Evolutionary conservation across 1,284 basidiomycete species (phyloP).

Genomic region (Afroboletus lepidellus): DNA sequence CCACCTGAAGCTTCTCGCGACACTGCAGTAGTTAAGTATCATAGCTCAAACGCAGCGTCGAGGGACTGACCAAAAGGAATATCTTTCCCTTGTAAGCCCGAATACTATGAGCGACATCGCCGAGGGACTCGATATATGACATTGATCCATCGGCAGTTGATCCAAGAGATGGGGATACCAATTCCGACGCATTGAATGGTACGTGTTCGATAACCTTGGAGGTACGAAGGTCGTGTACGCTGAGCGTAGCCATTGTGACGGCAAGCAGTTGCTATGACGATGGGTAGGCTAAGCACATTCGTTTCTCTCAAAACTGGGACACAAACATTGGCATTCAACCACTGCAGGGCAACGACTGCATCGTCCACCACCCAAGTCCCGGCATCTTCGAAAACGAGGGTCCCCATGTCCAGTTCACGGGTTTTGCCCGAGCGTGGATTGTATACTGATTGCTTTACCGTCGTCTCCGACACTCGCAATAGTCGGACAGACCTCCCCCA

Average conservation of each 20-base stretch:
- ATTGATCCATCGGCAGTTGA: constrained; percentile 47
- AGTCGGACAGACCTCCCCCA: constrained; percentile 75
- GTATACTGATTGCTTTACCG: constrained; percentile 46
- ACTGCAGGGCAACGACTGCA: constrained; percentile 65
- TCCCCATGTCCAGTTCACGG: constrained; percentile 58
- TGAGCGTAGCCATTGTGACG: constrained; percentile 57
- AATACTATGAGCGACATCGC: constrained; percentile 71
- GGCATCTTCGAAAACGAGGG: constrained; percentile 56
- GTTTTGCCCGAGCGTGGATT: constrained; percentile 62
- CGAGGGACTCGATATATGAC: constrained; percentile 49
- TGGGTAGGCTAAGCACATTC: constrained; percentile 10
- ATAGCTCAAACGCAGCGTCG: neutral
- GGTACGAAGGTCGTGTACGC: constrained; percentile 68
- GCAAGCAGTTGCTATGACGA: constrained; percentile 57
- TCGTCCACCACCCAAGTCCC: constrained; percentile 56
- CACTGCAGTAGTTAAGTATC: constrained; percentile 42
- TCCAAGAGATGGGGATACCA: constrained; percentile 54
- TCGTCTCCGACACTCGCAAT: constrained; percentile 65
- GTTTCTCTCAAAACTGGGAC: constrained; percentile 25
- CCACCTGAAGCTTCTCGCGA: constrained; percentile 72
- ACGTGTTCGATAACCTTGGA: constrained; percentile 57
- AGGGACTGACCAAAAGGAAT: constrained; percentile 78
- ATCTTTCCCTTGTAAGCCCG: constrained; percentile 87
- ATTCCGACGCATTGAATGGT: constrained; percentile 51
- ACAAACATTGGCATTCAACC: constrained; percentile 77